A percentile compares a stretch with the other conserved stretches of the same genome.
Conservation (phyloP, 768 basidiomycete genomes). For the Pleurotus platypus region DNA sequence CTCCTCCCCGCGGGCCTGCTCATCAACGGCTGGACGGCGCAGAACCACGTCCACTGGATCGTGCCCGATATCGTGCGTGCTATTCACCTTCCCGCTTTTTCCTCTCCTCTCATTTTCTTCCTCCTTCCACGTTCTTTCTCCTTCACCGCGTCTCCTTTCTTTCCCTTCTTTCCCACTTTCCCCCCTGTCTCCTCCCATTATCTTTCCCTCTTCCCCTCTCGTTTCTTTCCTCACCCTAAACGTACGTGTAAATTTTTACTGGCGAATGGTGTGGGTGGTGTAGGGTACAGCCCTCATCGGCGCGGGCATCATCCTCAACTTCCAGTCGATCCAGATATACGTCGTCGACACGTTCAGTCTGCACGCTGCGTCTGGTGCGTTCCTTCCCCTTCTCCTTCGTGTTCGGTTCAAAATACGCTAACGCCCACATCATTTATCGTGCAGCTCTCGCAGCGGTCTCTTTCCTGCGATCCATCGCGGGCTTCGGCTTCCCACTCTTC, state of each 20-base stretch:
- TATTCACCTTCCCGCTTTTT: no score
- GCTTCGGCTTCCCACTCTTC: conserved; percentile 78
- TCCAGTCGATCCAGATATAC: conserved; percentile 64
- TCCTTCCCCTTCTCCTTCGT: neutral
- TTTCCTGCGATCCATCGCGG: conserved; percentile 58
- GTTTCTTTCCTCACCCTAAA: no score
- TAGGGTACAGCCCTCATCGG: conserved; percentile 59
- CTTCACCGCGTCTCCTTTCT: no score
- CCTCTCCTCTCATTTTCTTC: no score
- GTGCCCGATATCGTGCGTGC: conserved; percentile 62
- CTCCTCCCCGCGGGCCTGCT: conserved; percentile 65
- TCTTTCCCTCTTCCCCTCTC: no score
- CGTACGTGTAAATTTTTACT: no score
- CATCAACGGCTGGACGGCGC: conserved; percentile 67
- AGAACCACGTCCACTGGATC: conserved; percentile 62
- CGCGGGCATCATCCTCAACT: conserved; percentile 53
- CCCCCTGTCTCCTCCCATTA: no score
- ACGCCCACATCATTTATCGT: neutral
- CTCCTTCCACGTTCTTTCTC: no score
- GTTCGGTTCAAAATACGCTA: neutral
- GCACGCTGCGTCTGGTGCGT: conserved; percentile 62
- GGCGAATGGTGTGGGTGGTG: no score
- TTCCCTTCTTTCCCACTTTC: no score
- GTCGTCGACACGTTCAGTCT: conserved; percentile 64
- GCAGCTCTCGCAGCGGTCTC: conserved; percentile 61